Evolutionary conservation across 371 early-diverging fungal species (phyloP), one percentile per base, ranked within the genome.

Genomic region (Thermomucor indicae-seudaticae): DNA sequence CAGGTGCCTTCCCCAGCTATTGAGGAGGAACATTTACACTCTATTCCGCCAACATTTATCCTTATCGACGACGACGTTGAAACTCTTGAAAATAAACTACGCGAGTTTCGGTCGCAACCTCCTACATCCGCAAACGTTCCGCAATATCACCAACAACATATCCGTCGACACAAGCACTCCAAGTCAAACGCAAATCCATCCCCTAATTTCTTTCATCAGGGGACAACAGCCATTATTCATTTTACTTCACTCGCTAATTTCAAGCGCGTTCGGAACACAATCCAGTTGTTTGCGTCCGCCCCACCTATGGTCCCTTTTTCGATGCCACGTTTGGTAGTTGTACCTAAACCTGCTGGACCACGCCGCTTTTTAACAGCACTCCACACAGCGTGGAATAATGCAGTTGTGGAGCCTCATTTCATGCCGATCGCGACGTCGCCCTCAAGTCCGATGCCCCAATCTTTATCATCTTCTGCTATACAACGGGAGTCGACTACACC

Each of bases 281-380:
- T 83, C 16, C 75, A 77, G 43, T 58, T 58, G 44, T 60, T 65
- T 31, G 45, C 65, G 0, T 43, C 60, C 1, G 22, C 47, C 16
- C 31, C 29, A 1, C 7, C 55, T 2, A 38, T 43, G 4, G 35
- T 52, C 0, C 51, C 57, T 1, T 53, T 60, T 30, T 48, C 60
- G 4, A 58, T 77, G 48, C 81, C 83, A 8, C 79, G 81, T 28
- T 71, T 85, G 2, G 64, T 85, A 17, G 83, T 84, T 6, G 72
- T 84, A 10, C 81, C 84, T 11, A 86, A 86, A 47, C 86, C 86
- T 0, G 83, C 80, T n/a, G 84, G 84, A 4, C 86, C 86, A 6
- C 69, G 83, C 16, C 74, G 84, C 7, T 75, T 83, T 25, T 51
- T 86, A 46, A 80, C 82, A 0, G 83, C 84, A 0, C 63, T 86